Evolutionary conservation across 768 basidiomycete species (phyloP), one percentile per base, ranked within the genome.

Genomic region (Phylloporus sp.): DNA sequence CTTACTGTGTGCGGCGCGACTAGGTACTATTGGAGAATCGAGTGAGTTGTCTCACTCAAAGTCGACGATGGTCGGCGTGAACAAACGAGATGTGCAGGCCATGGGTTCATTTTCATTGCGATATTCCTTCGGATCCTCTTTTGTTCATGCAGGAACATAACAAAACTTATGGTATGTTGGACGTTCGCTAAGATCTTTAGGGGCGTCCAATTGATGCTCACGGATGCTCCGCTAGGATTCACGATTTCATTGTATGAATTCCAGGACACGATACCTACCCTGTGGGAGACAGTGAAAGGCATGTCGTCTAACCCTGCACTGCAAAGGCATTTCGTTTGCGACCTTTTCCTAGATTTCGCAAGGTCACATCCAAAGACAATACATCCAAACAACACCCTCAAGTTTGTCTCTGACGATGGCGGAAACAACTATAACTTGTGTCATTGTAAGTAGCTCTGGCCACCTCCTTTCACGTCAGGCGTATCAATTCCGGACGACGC

Each of bases 251-350:
- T 86, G 48, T 63, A 64, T 59, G 86, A 88, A 59, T 84, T 77
- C 58, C 69, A 71, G 33, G 69, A 75, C 41, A 87, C 85, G 6
- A 82, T 88, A 33, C 69, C 73, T 2, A 75, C 81, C 1, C 64
- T 88, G 2, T 86, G 86, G 84, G 67, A 73, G 7, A 71, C 72
- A 1, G 78, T 80, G 17, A 80, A 77, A 63, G 71, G 81, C 77
- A 34, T 24, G 58, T n/a, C n/a, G n/a, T 34, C 11, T 69, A 64
- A 56, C 61, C 65, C 42, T 51, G 54, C 65, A 53, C 10, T 69
- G 66, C 60, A n/a, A n/a, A n/a, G n/a, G n/a, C n/a, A n/a, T n/a
- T n/a, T n/a, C n/a, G n/a, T n/a, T n/a, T n/a, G n/a, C n/a, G n/a
- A n/a, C n/a, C n/a, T n/a, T n/a, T n/a, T n/a, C n/a, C n/a, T 71